These are phyloP conservation scores for Theobroma grandiflorum DNA, from an alignment of 441 rosid genomes.

Conservation along the genomic window DNA sequence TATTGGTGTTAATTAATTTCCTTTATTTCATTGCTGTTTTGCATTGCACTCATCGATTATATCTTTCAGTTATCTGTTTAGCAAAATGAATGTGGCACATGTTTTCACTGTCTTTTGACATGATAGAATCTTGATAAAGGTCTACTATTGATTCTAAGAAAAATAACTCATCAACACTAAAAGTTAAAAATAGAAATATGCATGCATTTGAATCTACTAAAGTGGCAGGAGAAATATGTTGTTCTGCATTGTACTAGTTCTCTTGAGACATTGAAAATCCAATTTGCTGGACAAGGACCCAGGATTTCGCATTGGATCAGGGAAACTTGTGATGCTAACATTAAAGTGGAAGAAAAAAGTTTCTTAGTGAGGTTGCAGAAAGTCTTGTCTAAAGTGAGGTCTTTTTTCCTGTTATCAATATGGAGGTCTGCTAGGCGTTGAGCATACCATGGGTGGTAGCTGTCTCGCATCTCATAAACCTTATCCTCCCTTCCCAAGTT, in stretches of 20 bases:
- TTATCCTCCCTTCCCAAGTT: neutral
- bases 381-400: neutral
- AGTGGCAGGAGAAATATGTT: slow-evolving; percentile 1
- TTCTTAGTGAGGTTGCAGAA: neutral
- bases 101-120: neutral
- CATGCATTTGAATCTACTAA: neutral
- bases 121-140: neutral
- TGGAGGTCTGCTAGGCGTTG: neutral
- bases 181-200: neutral
- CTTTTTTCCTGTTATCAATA: neutral
- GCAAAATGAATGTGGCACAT: neutral
- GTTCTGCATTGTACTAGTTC: neutral
- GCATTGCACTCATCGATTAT: neutral
- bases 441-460: neutral
- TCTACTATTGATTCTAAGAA: neutral
- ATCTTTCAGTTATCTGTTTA: neutral
- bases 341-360: neutral
- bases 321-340: neutral
- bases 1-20: neutral
- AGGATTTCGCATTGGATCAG: neutral
- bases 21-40: neutral
- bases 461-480: neutral
- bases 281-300: neutral
- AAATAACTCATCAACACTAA: neutral
- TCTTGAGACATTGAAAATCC: neutral